Conservation (phyloP, 2,329 filamentous ascomycete genomes). For the Colletotrichum scovillei region DNA sequence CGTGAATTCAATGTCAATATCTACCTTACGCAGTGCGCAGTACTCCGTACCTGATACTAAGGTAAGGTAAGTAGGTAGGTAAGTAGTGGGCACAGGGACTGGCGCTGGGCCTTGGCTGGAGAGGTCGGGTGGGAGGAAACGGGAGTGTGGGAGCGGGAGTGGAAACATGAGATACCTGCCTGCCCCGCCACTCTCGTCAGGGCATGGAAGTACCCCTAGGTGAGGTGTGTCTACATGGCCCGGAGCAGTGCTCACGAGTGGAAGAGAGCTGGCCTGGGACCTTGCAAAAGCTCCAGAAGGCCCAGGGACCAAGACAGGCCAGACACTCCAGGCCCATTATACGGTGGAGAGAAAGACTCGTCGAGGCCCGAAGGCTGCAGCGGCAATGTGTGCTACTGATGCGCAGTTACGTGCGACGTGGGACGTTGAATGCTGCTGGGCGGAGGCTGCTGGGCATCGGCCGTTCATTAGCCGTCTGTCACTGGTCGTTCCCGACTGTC, state of each 20-base stretch:
- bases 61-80: neutral
- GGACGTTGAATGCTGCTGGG: conserved; percentile 14
- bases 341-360: conserved; percentile 28
- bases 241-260: too few species aligned
- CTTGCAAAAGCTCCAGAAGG: neutral
- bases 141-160: conserved; percentile 27
- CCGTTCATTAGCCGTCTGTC: neutral
- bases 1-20: neutral
- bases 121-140: neutral
- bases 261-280: neutral
- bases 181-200: neutral
- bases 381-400: conserved; percentile 21
- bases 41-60: too few species aligned
- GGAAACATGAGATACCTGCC: conserved; percentile 1
- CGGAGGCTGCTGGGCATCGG: neutral
- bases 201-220: neutral
- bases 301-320: conserved; percentile 3
- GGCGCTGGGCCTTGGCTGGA: neutral
- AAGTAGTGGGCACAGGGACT: neutral
- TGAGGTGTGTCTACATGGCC: neutral
- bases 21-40: too few species aligned
- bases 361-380: conserved; percentile 26
- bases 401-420: conserved; percentile 33
- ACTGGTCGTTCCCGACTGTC: neutral
- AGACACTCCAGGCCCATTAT: neutral